phyloP scores from a whole-genome alignment of 1,284 basidiomycete genomes.

The Moesziomyces aphidis region DNA sequence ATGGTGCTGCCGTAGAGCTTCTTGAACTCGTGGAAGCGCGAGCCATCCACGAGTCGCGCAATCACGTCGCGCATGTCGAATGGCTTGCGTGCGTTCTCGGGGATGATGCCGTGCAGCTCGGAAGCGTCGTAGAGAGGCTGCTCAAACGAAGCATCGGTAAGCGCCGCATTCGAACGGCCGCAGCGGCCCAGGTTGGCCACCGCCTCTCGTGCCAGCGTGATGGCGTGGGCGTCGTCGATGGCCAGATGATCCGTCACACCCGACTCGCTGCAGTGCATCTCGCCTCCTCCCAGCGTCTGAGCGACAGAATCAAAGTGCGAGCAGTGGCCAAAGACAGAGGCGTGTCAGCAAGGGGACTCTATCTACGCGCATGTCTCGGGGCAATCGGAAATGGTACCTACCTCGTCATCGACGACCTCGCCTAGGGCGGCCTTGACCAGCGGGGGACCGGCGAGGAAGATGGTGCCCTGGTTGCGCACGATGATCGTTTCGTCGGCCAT shows the following conservation, averaged over 20 bases:
- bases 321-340: too few relatives aligned
- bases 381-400: neutral
- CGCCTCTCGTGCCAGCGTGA: conserved; percentile 83
- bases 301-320: too few relatives aligned
- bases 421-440: conserved; percentile 95
- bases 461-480: conserved; percentile 89
- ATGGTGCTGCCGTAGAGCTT: conserved; percentile 91
- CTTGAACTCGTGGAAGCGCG: conserved; percentile 93
- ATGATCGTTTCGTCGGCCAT: conserved; percentile 94
- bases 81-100: conserved; percentile 84
- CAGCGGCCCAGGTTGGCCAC: conserved; percentile 77
- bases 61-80: conserved; percentile 96
- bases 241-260: conserved; percentile 95
- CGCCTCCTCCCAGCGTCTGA: conserved; percentile 79
- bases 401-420: conserved; percentile 91
- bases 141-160: conserved; percentile 71
- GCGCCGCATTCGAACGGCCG: conserved; percentile 22
- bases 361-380: neutral
- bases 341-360: neutral
- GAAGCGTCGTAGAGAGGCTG: conserved; percentile 81
- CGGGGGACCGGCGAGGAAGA: conserved; percentile 95
- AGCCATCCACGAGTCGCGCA: conserved; percentile 88
- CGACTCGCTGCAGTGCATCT: conserved; percentile 93
- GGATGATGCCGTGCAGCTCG: conserved; percentile 90
- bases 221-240: conserved; percentile 86